Base-by-base conservation (phyloP, 2,329 filamentous ascomycete species). In the Alternaria novae-zelandiae region DNA sequence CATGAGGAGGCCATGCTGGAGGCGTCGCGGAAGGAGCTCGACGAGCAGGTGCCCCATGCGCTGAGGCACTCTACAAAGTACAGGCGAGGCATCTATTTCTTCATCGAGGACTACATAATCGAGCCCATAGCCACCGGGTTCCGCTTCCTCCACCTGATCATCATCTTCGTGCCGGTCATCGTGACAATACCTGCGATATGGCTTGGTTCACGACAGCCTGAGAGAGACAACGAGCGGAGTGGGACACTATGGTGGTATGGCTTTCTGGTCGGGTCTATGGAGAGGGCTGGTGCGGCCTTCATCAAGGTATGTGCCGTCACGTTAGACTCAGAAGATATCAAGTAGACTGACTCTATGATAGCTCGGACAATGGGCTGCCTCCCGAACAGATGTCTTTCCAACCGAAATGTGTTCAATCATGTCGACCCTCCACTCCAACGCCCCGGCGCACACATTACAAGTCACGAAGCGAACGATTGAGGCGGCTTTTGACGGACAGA, bases 281-380 rank as follows among this genome's bases (percentile, higher is more conserved):
- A 99, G 81, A 86, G 90, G 76, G 93, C 95, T 17, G 96, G 96
- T 0, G 94, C 96, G 47, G 94, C 96, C 0, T 99, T 99, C 76
- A 99, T 99, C 82, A 99, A 99, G 87, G 91, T 93, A 81, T 17
- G 66, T 45, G 8, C 49, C 28, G 4, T 8, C 21, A 15, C 28
- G 3, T 13, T 6, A 11, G 13, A 8, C 12, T 17, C 25, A 45
- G 20, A 11, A 8, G 17, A 7, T 2, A 3, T 30, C 17, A 3
- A 26, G 6, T 26, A 44, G 10, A 36, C 74, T 79, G 46, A 78
- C 58, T n/a, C 23, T 51, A 7, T 53, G 2, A 61, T 71, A 94
- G 89, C 88, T 99, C 58, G 96, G 96, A 15, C 96, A 99, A 89
- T 99, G 96, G 96, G 96, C 96, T 17, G 96, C 96, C 4, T 98